phyloP scores from a whole-genome alignment of 768 basidiomycete species.

The Boletus rufocinnamomeus region DNA sequence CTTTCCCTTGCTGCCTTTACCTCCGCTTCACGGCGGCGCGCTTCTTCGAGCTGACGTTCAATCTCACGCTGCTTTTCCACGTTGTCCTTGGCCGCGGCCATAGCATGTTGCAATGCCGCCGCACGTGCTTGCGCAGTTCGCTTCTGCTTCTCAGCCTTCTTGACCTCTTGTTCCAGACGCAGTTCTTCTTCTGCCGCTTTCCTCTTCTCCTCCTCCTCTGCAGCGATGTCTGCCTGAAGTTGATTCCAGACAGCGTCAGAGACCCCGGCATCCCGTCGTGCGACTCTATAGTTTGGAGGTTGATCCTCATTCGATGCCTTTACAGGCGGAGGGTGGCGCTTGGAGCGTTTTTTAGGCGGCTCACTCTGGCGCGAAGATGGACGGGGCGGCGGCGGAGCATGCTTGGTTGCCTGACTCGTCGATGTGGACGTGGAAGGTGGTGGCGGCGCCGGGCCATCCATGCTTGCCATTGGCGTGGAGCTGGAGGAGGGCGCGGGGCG shows the following conservation, averaged over 20 bases:
- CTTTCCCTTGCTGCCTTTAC: constrained; percentile 29
- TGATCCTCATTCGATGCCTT: constrained; percentile 1
- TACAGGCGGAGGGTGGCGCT: background rate
- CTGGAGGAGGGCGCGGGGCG: background rate
- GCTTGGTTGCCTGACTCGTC: constrained; percentile 22
- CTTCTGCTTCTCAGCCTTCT: constrained; percentile 13
- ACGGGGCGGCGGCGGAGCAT: constrained; percentile 26
- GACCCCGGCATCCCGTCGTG: constrained; percentile 52
- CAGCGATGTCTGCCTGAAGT: constrained; percentile 43
- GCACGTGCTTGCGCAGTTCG: constrained; percentile 14
- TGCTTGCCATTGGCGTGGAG: constrained; percentile 25
- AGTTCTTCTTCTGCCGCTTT: constrained; percentile 22
- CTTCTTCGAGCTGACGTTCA: constrained; percentile 32
- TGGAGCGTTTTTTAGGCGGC: constrained; percentile 9
- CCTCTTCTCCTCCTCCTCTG: constrained; percentile 22
- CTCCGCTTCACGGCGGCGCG: constrained; percentile 30
- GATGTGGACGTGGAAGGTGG: constrained; percentile 26
- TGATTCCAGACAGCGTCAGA: constrained; percentile 54
- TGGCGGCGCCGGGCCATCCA: constrained; percentile 18
- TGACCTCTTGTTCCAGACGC: constrained; percentile 23
- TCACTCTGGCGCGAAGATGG: background rate
- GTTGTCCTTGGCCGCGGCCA: constrained; percentile 23
- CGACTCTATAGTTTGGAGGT: constrained; percentile 10
- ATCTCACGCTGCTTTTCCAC: constrained; percentile 24
- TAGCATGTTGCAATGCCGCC: constrained; percentile 19